These are phyloP conservation scores for Aspergillus incahuasiensis DNA, from an alignment of 495 filamentous ascomycete species.

Conservation along the genomic window DNA sequence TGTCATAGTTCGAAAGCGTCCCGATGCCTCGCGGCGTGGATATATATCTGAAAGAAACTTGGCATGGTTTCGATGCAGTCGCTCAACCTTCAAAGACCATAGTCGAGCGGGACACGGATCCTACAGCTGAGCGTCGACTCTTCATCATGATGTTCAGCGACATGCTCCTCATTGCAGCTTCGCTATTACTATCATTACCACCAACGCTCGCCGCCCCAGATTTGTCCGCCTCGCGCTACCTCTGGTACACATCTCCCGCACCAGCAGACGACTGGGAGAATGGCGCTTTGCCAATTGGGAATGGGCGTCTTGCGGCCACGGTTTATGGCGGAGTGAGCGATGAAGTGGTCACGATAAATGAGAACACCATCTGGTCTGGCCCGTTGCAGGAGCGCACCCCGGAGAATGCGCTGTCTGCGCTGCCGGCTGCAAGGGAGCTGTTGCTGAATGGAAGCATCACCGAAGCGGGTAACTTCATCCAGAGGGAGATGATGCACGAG, in stretches of 20 bases:
- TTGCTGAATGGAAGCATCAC: slow-evolving; percentile 31
- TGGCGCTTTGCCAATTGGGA: slow-evolving; percentile 33
- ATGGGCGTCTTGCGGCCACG: slow-evolving; percentile 41
- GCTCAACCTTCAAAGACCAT: too few relatives aligned
- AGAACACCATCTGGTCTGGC: slow-evolving; percentile 46
- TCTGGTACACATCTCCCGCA: not conserved
- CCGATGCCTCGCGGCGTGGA: too few relatives aligned
- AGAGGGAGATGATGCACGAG: slow-evolving; percentile 28
- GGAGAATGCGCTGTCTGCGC: slow-evolving; percentile 18
- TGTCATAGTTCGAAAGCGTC: not conserved
- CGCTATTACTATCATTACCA: not conserved
- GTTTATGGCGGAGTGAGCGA: slow-evolving; percentile 30
- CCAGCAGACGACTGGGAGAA: not conserved
- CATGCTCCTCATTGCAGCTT: not conserved
- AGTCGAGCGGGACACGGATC: not conserved
- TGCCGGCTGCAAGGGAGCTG: slow-evolving; percentile 26
- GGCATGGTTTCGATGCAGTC: too few relatives aligned
- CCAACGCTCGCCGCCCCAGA: not conserved
- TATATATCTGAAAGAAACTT: too few relatives aligned
- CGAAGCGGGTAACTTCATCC: slow-evolving; percentile 25
- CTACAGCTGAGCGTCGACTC: too few relatives aligned
- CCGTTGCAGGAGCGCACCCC: slow-evolving; percentile 34
- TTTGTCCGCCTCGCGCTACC: not conserved
- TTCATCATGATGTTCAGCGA: too few relatives aligned
- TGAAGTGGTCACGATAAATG: slow-evolving; percentile 41